phyloP scores from a whole-genome alignment of 148 eudicot species.

The Chenopodium suecicum region DNA sequence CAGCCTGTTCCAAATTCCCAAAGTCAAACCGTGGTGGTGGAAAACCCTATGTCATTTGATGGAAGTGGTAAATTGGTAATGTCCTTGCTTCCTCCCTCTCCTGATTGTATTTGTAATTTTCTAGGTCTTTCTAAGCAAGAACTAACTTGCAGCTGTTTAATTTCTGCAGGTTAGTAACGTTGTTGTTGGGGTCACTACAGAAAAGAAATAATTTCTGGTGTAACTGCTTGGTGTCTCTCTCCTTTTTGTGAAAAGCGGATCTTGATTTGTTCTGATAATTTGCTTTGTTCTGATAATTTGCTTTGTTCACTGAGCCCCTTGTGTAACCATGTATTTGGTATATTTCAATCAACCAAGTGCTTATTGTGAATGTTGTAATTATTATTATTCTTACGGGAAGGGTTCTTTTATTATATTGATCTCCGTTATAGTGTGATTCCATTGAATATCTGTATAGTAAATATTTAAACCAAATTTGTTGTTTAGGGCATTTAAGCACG shows the following conservation, averaged over 20 bases:
- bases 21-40: slow-evolving; percentile 48
- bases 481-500: neutral
- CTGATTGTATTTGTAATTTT: neutral
- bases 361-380: slow-evolving; percentile 27
- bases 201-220: slow-evolving; percentile 33
- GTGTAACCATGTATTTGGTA: slow-evolving; percentile 14
- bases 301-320: neutral
- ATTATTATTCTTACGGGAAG: neutral
- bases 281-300: slow-evolving; percentile 20
- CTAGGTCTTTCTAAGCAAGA: neutral
- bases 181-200: slow-evolving; percentile 82
- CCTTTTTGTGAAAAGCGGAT: slow-evolving; percentile 11
- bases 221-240: neutral
- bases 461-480: neutral
- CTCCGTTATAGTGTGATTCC: neutral
- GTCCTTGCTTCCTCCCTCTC: slow-evolving; percentile 8
- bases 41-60: slow-evolving; percentile 52
- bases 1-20: slow-evolving; percentile 33
- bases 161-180: slow-evolving; percentile 68
- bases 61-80: slow-evolving; percentile 65
- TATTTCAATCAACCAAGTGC: slow-evolving; percentile 15
- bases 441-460: neutral
- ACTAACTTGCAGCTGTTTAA: slow-evolving; percentile 7
- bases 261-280: slow-evolving; percentile 10
- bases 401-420: neutral